Evolutionary conservation across 2,329 filamentous ascomycete genomes (phyloP).

Genomic region (Colletotrichum somersetense): DNA sequence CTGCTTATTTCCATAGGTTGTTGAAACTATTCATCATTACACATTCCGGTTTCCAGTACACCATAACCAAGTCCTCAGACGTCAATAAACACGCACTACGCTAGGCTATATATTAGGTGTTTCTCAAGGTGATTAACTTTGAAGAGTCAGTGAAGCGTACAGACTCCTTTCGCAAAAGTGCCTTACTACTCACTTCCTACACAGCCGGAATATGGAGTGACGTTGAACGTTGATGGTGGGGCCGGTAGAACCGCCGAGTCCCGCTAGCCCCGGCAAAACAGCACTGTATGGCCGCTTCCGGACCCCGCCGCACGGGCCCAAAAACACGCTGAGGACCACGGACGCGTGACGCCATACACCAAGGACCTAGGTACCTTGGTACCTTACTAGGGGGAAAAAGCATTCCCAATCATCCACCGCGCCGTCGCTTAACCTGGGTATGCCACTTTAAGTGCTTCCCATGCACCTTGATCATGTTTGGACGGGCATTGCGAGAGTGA

Average conservation of each 20-base stretch:
- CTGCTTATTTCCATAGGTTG: not conserved
- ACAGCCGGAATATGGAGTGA: not conserved
- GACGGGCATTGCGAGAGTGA: not conserved
- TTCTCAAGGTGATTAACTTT: no score
- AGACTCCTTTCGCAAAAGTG: not conserved
- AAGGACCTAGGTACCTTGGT: no score
- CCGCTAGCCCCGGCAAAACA: not conserved
- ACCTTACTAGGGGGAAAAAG: not conserved
- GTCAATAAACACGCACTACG: not conserved
- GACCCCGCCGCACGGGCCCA: slow-evolving; percentile 7
- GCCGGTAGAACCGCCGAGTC: slow-evolving; percentile 5
- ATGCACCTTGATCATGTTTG: not conserved
- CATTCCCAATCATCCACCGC: slow-evolving; percentile 6
- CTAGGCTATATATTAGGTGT: accelerated
- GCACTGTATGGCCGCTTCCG: not conserved
- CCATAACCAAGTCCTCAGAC: no score
- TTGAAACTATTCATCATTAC: no score
- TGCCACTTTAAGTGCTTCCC: slow-evolving; percentile 16
- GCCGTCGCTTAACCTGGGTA: slow-evolving; percentile 7
- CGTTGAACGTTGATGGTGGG: slow-evolving; percentile 13
- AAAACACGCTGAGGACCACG: slow-evolving; percentile 20
- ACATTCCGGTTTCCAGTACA: no score
- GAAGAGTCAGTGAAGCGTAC: no score
- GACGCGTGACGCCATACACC: slow-evolving; percentile 39
- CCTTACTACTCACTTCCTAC: no score